Percentiles rank a stretch among this genome's conserved stretches.
These are phyloP conservation scores for Pseudoneurospora amorphoporcata DNA, from an alignment of 495 filamentous ascomycete species.

Conservation along the genomic window DNA sequence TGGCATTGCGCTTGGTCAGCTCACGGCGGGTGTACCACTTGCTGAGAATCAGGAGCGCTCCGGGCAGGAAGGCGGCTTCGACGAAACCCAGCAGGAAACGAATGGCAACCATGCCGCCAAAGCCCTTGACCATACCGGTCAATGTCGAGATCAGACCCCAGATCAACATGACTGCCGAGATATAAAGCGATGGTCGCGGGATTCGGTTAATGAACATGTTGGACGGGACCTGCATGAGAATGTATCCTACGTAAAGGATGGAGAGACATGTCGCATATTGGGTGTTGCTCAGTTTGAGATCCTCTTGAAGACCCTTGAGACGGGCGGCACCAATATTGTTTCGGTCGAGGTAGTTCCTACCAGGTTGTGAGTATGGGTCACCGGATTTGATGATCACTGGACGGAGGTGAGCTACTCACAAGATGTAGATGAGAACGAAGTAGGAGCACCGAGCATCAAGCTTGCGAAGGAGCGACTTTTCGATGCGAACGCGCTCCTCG, in stretches of 20 bases:
- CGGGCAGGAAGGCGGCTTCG: slow-evolving; percentile 37
- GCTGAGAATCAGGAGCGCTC: slow-evolving; percentile 37
- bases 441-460: slow-evolving; percentile 32
- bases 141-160: slow-evolving; percentile 62
- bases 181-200: slow-evolving; percentile 29
- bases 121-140: slow-evolving; percentile 48
- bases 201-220: slow-evolving; percentile 33
- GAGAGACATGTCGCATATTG: slow-evolving; percentile 32
- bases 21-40: slow-evolving; percentile 49
- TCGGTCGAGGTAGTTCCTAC: slow-evolving; percentile 60
- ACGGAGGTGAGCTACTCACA: slow-evolving; percentile 16
- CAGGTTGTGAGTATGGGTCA: neutral
- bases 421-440: slow-evolving; percentile 51
- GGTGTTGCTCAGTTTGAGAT: slow-evolving; percentile 27
- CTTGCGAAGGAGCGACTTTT: slow-evolving; percentile 32
- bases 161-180: slow-evolving; percentile 47
- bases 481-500: slow-evolving; percentile 23
- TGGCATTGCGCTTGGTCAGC: slow-evolving; percentile 42
- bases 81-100: slow-evolving; percentile 62
- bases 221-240: slow-evolving; percentile 40
- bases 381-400: neutral
- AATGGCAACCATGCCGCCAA: slow-evolving; percentile 48
- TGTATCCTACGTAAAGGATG: slow-evolving; percentile 42
- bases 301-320: slow-evolving; percentile 35
- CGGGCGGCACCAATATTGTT: slow-evolving; percentile 42